A percentile compares a stretch with the other conserved stretches of the same genome.
These are phyloP conservation scores for Kitagawia praeruptora DNA, from an alignment of 129 eudicot species.

Conservation along the genomic window DNA sequence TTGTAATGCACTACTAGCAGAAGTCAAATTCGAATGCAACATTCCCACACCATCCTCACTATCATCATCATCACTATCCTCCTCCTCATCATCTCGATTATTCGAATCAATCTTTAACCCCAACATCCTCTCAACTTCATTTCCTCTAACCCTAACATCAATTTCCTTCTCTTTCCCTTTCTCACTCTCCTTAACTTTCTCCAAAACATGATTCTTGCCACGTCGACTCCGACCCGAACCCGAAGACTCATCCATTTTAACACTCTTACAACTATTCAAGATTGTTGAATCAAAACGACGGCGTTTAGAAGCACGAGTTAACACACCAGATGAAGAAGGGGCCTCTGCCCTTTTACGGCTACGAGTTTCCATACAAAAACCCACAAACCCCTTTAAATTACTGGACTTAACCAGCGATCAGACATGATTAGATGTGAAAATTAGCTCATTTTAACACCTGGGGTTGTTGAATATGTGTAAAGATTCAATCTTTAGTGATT, in stretches of 20 bases:
- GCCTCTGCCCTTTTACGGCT: conserved; percentile 99
- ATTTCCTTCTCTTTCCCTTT: conserved; percentile 87
- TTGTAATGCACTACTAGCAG: conserved; percentile 94
- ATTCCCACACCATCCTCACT: conserved; percentile 79
- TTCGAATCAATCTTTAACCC: conserved; percentile 53
- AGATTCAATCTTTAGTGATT: background rate
- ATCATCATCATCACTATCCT: conserved; percentile 25
- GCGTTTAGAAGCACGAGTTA: conserved; percentile 80
- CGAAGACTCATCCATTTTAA: conserved; percentile 68
- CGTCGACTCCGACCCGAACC: conserved; percentile 56
- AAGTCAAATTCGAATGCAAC: conserved; percentile 72
- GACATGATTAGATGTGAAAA: conserved; percentile 5
- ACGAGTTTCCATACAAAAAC: conserved; percentile 99
- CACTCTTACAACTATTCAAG: conserved; percentile 48
- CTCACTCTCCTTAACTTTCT: conserved; percentile 50
- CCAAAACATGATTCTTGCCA: conserved; percentile 28
- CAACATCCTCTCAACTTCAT: conserved; percentile 32
- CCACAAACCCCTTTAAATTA: conserved; percentile 43
- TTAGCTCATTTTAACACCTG: background rate
- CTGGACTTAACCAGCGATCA: conserved; percentile 51
- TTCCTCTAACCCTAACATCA: conserved; percentile 48
- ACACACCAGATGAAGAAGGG: conserved; percentile 79
- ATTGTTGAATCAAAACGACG: conserved; percentile 35
- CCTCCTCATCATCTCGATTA: conserved; percentile 28
- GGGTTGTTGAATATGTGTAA: background rate